Evolutionary conservation across 1,139 yeast genomes (phyloP).

Genomic region (Geotrichum fermentans): DNA sequence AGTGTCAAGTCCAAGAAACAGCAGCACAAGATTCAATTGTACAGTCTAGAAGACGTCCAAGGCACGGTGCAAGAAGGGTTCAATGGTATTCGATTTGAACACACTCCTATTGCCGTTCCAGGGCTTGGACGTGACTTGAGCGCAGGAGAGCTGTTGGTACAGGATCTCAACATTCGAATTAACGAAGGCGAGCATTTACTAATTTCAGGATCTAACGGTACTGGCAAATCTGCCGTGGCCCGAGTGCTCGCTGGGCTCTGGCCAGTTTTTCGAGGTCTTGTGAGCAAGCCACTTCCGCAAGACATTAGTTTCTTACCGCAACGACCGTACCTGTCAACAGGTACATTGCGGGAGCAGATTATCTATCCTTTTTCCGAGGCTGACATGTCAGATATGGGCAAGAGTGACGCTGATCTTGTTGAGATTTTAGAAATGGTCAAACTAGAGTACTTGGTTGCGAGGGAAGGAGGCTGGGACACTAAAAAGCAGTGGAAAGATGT

Average conservation of each 20-base stretch:
- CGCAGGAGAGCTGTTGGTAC: conserved; percentile 47
- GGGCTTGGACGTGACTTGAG: conserved; percentile 35
- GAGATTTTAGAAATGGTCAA: conserved; percentile 70
- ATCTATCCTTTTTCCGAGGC: conserved; percentile 78
- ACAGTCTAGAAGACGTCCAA: conserved; percentile 48
- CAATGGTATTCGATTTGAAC: conserved; percentile 75
- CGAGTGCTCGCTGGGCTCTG: conserved; percentile 83
- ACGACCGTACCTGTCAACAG: conserved; percentile 70
- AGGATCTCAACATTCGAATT: conserved; percentile 59
- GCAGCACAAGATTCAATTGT: conserved; percentile 23
- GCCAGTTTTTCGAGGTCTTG: conserved; percentile 81
- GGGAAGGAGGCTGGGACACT: conserved; percentile 60
- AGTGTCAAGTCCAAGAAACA: conserved; percentile 1
- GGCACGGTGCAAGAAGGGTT: conserved; percentile 82
- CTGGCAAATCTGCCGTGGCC: conserved; percentile 85
- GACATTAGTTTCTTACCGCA: conserved; percentile 78
- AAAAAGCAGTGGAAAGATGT: conserved; percentile 84
- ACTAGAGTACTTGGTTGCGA: conserved; percentile 65
- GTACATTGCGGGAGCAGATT: conserved; percentile 80
- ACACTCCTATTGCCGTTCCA: conserved; percentile 79
- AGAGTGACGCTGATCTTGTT: conserved; percentile 63
- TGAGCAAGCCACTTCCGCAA: conserved; percentile 71
- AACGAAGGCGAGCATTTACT: conserved; percentile 66
- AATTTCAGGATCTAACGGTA: conserved; percentile 81
- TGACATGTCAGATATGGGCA: conserved; percentile 70